Evolutionary conservation across 441 rosid species (phyloP).

Genomic region (Bruguiera hainesii): DNA sequence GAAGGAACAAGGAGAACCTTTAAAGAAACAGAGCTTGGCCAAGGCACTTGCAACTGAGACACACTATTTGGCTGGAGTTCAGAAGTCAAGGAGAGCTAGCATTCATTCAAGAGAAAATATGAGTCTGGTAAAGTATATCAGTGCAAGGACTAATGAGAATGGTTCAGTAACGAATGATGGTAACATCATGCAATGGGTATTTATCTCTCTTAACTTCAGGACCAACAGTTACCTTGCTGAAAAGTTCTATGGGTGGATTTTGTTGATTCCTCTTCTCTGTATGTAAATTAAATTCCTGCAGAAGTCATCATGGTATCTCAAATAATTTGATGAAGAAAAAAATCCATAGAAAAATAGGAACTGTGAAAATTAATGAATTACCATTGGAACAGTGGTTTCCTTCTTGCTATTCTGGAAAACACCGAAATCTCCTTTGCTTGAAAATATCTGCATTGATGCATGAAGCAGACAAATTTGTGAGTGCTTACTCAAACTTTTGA

Average conservation of each 20-base stretch:
- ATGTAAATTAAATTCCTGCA: constrained; percentile 76
- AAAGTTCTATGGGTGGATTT: constrained; percentile 77
- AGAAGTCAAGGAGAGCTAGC: constrained; percentile 61
- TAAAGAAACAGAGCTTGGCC: constrained; percentile 28
- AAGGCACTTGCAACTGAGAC: constrained; percentile 39
- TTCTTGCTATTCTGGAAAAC: constrained; percentile 68
- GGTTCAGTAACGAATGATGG: not conserved
- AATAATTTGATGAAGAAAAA: constrained; percentile 1
- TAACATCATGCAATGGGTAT: constrained; percentile 6
- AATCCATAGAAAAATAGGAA: not conserved
- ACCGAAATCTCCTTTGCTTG: constrained; percentile 87
- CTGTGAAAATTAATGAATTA: constrained; percentile 26
- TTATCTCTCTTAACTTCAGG: not conserved
- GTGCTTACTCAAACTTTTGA: not conserved
- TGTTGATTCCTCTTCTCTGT: constrained; percentile 57
- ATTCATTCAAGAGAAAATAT: constrained; percentile 8
- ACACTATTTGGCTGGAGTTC: constrained; percentile 52
- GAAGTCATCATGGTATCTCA: constrained; percentile 16
- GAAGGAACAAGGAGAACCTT: constrained; percentile 47
- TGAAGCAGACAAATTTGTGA: not conserved
- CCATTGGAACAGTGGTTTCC: constrained; percentile 85
- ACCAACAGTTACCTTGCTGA: constrained; percentile 60
- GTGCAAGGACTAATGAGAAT: constrained; percentile 4
- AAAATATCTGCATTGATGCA: constrained; percentile 55
- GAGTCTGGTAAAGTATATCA: constrained; percentile 2